These are phyloP conservation scores for Phlegmacium glaucopus DNA, from an alignment of 768 basidiomycete genomes.

Conservation along the genomic window DNA sequence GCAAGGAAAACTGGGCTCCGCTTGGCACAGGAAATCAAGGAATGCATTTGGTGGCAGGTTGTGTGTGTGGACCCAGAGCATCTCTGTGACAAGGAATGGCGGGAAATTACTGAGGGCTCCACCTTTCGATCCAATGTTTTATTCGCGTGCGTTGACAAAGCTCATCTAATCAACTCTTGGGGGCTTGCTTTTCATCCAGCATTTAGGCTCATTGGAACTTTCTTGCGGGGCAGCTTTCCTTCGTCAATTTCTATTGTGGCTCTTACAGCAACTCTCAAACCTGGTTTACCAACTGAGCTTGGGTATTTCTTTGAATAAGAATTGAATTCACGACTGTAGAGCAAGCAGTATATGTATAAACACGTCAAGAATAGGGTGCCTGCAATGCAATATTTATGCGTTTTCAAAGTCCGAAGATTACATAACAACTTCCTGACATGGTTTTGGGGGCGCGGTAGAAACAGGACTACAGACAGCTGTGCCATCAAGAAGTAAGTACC, in stretches of 20 bases:
- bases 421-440: no score
- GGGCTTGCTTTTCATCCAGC: slow-evolving; percentile 5
- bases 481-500: no score
- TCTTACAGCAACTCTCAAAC: slow-evolving; percentile 6
- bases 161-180: slow-evolving; percentile 15
- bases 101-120: slow-evolving; percentile 1
- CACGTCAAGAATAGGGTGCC: no score
- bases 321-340: no score
- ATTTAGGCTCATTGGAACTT: neutral
- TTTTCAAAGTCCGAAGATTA: no score
- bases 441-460: no score
- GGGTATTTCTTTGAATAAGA: no score
- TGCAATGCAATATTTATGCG: no score
- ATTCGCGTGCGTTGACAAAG: slow-evolving; percentile 10
- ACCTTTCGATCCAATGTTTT: slow-evolving; percentile 9
- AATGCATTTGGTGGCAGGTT: slow-evolving; percentile 9
- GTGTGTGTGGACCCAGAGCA: slow-evolving; percentile 20
- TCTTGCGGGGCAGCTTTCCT: slow-evolving; percentile 5
- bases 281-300: slow-evolving; percentile 2
- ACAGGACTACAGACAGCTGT: no score
- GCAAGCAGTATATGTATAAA: no score
- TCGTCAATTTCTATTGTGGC: slow-evolving; percentile 1
- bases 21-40: neutral
- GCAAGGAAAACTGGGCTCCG: slow-evolving; percentile 7
- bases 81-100: slow-evolving; percentile 12